Evolutionary conservation across 371 early-diverging fungal species (phyloP).

Genomic region (Sporodiniella umbellata): DNA sequence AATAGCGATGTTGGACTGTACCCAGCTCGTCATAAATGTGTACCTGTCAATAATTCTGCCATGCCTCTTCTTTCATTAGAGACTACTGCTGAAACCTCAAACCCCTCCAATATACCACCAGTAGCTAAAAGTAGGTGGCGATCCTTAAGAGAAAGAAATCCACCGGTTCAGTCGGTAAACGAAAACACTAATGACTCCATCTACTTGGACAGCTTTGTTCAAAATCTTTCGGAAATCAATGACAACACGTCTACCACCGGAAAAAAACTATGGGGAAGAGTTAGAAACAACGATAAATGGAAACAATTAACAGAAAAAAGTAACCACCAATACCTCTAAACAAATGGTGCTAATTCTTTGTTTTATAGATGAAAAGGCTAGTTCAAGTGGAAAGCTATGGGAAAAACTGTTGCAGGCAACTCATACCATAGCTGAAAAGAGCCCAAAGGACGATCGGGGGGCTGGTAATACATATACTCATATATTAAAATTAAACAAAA

Average conservation of each 20-base stretch:
- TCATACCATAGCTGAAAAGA: constrained; percentile 53
- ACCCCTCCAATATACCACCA: constrained; percentile 6
- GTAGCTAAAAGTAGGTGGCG: constrained; percentile 8
- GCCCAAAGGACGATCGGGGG: constrained; percentile 42
- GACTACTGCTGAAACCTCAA: constrained; percentile 6
- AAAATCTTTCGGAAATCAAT: constrained; percentile 25
- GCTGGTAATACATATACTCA: constrained; percentile 18
- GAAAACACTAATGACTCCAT: constrained; percentile 37
- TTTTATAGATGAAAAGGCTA: constrained; percentile 28
- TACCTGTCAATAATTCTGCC: constrained; percentile 38
- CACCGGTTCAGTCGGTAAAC: background rate
- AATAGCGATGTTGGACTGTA: constrained; percentile 67
- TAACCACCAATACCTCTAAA: too few relatives aligned
- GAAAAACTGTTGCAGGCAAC: constrained; percentile 53
- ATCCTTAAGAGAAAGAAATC: constrained; percentile 17
- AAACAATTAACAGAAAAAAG: constrained; percentile 39
- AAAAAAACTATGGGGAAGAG: constrained; percentile 46
- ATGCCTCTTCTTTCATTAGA: constrained; percentile 35
- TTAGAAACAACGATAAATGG: constrained; percentile 48
- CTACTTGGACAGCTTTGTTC: constrained; percentile 43
- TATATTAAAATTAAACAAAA: background rate
- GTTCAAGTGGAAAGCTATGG: constrained; percentile 46
- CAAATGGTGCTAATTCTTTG: background rate
- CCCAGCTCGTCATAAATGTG: constrained; percentile 66
- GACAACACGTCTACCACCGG: constrained; percentile 12